phyloP scores from a whole-genome alignment of 306 rosid genomes.

The Casuarina cunninghamiana region DNA sequence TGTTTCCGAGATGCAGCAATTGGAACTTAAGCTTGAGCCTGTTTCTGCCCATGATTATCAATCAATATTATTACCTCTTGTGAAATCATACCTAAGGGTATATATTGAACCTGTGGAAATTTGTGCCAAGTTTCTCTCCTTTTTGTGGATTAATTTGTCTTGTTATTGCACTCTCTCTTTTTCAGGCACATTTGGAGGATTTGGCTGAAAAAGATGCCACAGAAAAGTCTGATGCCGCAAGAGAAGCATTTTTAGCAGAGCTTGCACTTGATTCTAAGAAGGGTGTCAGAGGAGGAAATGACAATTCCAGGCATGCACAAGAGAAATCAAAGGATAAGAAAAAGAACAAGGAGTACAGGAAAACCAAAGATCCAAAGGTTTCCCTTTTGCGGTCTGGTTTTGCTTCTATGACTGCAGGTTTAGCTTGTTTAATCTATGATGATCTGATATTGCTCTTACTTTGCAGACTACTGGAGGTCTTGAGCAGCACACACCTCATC shows the following conservation, averaged over 20 bases:
- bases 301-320: slow-evolving; percentile 52
- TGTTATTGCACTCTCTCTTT: slow-evolving; percentile 21
- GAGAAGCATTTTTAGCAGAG: slow-evolving; percentile 96
- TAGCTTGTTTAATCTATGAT: slow-evolving; percentile 10
- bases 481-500: slow-evolving; percentile 41
- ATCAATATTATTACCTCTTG: slow-evolving; percentile 75
- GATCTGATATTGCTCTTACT: slow-evolving; percentile 30
- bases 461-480: slow-evolving; percentile 57
- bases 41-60: slow-evolving; percentile 79
- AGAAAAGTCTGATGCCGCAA: slow-evolving; percentile 90
- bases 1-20: slow-evolving; percentile 80
- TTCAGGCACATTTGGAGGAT: slow-evolving; percentile 80
- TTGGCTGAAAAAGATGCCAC: slow-evolving; percentile 95
- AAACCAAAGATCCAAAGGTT: slow-evolving; percentile 84
- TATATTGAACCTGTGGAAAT: slow-evolving; percentile 43
- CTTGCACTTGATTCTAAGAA: slow-evolving; percentile 89
- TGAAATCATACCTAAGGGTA: slow-evolving; percentile 86
- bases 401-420: slow-evolving; percentile 32
- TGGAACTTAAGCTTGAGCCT: slow-evolving; percentile 80
- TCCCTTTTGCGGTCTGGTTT: slow-evolving; percentile 25
- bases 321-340: slow-evolving; percentile 91
- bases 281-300: slow-evolving; percentile 69
- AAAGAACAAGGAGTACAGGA: slow-evolving; percentile 75
- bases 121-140: slow-evolving; percentile 14
- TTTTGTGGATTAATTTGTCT: slow-evolving; percentile 18